Conservation (phyloP, 768 basidiomycete genomes). For the Leccinum uliginosum region DNA sequence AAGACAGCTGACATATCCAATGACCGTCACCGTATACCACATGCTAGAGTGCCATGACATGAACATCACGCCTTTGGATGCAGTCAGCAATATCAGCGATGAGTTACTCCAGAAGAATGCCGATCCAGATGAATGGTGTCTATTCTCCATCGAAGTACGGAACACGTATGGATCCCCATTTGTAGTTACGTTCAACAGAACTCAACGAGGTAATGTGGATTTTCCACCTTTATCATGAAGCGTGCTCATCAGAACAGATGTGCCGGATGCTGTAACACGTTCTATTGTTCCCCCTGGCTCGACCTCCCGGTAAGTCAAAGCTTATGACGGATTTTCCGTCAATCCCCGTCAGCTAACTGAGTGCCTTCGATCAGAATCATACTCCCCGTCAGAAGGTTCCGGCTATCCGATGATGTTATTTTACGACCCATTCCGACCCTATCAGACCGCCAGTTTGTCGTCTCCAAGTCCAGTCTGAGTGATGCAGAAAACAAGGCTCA, state of each 20-base stretch:
- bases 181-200: constrained; percentile 73
- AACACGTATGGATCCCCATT: constrained; percentile 92
- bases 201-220: constrained; percentile 51
- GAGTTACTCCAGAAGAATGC: constrained; percentile 36
- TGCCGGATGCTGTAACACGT: constrained; percentile 38
- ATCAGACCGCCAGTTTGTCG: constrained; percentile 87
- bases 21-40: constrained; percentile 92
- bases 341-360: constrained; percentile 5
- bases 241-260: constrained; percentile 31
- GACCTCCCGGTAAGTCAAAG: constrained; percentile 59
- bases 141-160: constrained; percentile 85
- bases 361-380: constrained; percentile 44
- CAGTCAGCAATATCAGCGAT: constrained; percentile 19
- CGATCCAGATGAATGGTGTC: constrained; percentile 68
- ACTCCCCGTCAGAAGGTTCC: constrained; percentile 68
- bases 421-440: constrained; percentile 75
- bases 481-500: constrained; percentile 56
- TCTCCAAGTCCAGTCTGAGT: constrained; percentile 66
- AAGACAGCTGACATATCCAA: constrained; percentile 82
- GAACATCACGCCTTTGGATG: constrained; percentile 66
- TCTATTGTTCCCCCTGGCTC: constrained; percentile 84
- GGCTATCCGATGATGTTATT: constrained; percentile 53
- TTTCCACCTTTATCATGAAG: neutral
- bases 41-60: constrained; percentile 86
- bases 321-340: neutral